Evolutionary conservation across 495 filamentous ascomycete genomes (phyloP).

Genomic region (Penicillium arizonense): DNA sequence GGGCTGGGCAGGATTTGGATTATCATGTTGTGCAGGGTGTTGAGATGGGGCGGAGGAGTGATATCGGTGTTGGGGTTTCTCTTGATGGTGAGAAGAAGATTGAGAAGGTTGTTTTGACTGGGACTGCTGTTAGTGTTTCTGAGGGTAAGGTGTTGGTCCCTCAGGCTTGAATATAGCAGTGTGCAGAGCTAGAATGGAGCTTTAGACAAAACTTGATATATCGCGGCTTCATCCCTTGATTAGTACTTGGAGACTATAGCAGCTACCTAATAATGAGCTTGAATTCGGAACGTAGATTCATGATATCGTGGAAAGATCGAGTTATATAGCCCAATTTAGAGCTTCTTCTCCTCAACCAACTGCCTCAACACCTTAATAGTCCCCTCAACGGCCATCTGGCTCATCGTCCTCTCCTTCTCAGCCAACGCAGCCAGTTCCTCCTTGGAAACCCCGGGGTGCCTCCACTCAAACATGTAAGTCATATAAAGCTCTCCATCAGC

Average conservation of each 20-base stretch:
- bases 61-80: conserved; percentile 48
- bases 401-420: conserved; percentile 29
- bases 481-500: conserved; percentile 42
- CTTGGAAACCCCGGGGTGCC: conserved; percentile 32
- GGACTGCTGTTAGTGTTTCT: conserved; percentile 57
- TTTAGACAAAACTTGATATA: not conserved
- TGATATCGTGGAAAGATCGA: not conserved
- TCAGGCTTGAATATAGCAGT: conserved; percentile 10
- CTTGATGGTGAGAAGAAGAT: conserved; percentile 33
- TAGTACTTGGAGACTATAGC: too few relatives aligned
- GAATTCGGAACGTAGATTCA: not conserved
- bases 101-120: conserved; percentile 52
- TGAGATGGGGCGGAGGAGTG: conserved; percentile 73
- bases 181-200: not conserved
- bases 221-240: not conserved
- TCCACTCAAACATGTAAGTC: conserved; percentile 57
- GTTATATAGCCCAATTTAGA: conserved; percentile 3
- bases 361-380: conserved; percentile 33
- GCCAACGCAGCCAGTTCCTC: conserved; percentile 28
- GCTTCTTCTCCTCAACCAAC: conserved; percentile 31
- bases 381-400: conserved; percentile 33
- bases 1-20: conserved; percentile 24
- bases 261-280: not conserved
- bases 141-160: conserved; percentile 43
- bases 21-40: conserved; percentile 69